Percentiles rank a stretch among this genome's conserved stretches.
phyloP scores from a whole-genome alignment of 2,329 filamentous ascomycete species.

The Sporothrix mexicana region DNA sequence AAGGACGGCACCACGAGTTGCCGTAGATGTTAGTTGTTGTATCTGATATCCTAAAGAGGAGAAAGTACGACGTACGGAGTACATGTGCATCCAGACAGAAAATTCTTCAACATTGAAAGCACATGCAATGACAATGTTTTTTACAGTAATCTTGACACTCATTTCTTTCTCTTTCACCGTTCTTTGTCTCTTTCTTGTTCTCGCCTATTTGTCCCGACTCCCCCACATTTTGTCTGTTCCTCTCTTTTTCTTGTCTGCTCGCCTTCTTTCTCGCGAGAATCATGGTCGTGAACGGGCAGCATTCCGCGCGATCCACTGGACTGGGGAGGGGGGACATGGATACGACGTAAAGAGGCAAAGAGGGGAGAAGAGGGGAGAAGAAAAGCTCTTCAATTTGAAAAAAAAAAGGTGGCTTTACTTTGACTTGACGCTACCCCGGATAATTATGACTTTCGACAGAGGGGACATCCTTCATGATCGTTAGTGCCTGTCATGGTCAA shows the following conservation, averaged over 20 bases:
- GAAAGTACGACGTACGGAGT: no score
- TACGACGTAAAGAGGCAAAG: no score
- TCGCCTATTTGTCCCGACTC: background rate
- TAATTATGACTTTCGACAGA: slow-evolving; percentile 18
- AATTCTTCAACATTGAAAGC: background rate
- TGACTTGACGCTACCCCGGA: slow-evolving; percentile 12
- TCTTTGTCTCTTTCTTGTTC: background rate
- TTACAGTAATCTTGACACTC: background rate
- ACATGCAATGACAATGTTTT: slow-evolving; percentile 17
- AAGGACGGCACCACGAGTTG: background rate
- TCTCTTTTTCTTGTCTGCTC: background rate
- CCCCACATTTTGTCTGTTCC: background rate
- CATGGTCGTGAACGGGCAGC: slow-evolving; percentile 6
- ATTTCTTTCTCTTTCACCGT: background rate
- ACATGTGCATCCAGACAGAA: background rate
- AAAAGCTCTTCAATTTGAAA: background rate
- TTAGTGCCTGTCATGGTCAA: background rate
- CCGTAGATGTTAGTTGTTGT: background rate
- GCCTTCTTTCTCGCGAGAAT: slow-evolving; percentile 10
- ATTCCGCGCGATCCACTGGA: slow-evolving; percentile 1
- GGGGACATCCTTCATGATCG: background rate
- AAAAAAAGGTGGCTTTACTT: background rate
- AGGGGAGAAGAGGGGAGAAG: background rate
- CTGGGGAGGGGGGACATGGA: no score
- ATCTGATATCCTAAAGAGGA: background rate